Evolutionary conservation across 176 grass and related monocot genomes (phyloP), one percentile per base, ranked within the genome.

Genomic region (Lolium perenne): DNA sequence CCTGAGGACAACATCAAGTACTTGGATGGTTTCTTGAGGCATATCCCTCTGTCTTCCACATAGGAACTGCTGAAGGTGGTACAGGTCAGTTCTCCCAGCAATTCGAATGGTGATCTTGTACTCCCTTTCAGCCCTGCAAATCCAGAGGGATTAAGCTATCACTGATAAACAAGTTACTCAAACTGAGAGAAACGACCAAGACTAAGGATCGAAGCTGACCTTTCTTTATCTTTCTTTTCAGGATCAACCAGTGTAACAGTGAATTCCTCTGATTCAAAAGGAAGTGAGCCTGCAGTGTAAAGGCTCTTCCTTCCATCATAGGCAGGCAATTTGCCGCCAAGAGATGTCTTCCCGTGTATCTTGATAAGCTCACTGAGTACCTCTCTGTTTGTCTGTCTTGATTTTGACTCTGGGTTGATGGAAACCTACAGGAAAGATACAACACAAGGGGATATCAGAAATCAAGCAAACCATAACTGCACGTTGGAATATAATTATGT

Each of bases 251-350:
- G 68, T 26, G 79, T 93, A 82, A 98, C 55, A 18, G 80, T 64
- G 78, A 98, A 98, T 54, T 90, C 85, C 49, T 93, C 91, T 8
- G 83, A 91, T 12, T 85, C 83, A 54, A 98, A 98, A 63, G 95
- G 95, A n/a, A 98, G 89, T 47, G 91, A 40, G 38, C 95, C 91
- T 18, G 93, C 95, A 83, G 95, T 95, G 40, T 95, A 98, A 8
- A 95, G 91, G 83, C 95, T 95, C 74, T 95, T 98, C 50, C 88
- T 86, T 38, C 95, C 95, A 89, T 98, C 93, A 25, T 93, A 98
- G 66, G 87, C 95, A 25, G 93, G 91, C 49, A 93, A 18, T 79
- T 92, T 89, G n/a, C 89, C 85, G 0, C 87, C 93, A 38, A 98
- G 85, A 43, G 82, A 62, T 60, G 88, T 84, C 53, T 88, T 59